These are phyloP conservation scores for Ogataea dorogensis DNA, from an alignment of 805 yeast genomes.

Conservation along the genomic window DNA sequence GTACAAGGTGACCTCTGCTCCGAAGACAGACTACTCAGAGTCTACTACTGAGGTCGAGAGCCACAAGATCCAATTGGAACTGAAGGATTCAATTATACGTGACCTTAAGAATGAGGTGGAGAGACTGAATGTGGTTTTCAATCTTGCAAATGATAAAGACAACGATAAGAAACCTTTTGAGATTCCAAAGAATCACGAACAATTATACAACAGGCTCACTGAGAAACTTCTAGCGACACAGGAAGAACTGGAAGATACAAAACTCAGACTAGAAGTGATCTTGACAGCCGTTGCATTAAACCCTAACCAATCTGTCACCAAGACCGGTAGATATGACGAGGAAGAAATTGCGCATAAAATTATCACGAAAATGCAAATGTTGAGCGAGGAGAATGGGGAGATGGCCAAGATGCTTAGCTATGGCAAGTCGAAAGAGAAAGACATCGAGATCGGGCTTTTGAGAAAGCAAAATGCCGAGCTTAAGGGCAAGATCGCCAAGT, in stretches of 20 bases:
- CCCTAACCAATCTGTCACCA: conserved; percentile 46
- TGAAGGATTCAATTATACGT: conserved; percentile 53
- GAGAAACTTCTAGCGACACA: conserved; percentile 30
- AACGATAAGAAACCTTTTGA: conserved; percentile 24
- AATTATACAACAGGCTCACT: conserved; percentile 30
- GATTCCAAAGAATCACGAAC: conserved; percentile 35
- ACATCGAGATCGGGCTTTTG: conserved; percentile 64
- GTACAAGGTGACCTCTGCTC: conserved; percentile 4
- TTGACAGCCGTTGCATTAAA: conserved; percentile 53
- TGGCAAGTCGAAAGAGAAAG: conserved; percentile 72
- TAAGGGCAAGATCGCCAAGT: conserved; percentile 33
- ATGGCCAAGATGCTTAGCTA: conserved; percentile 68
- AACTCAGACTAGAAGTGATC: conserved; percentile 60
- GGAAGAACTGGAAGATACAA: conserved; percentile 59
- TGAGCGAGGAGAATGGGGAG: conserved; percentile 68
- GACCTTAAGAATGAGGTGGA: conserved; percentile 45
- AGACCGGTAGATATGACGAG: conserved; percentile 65
- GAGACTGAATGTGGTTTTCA: conserved; percentile 41
- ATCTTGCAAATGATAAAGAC: conserved; percentile 35
- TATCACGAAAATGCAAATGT: conserved; percentile 54
- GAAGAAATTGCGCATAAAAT: conserved; percentile 75
- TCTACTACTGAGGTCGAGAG: conserved; percentile 32
- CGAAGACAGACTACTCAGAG: conserved; percentile 5
- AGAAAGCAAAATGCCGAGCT: conserved; percentile 50
- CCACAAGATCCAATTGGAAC: conserved; percentile 48